These are phyloP conservation scores for Nakazawaea sp. DNA, from an alignment of 805 yeast genomes.

Conservation along the genomic window DNA sequence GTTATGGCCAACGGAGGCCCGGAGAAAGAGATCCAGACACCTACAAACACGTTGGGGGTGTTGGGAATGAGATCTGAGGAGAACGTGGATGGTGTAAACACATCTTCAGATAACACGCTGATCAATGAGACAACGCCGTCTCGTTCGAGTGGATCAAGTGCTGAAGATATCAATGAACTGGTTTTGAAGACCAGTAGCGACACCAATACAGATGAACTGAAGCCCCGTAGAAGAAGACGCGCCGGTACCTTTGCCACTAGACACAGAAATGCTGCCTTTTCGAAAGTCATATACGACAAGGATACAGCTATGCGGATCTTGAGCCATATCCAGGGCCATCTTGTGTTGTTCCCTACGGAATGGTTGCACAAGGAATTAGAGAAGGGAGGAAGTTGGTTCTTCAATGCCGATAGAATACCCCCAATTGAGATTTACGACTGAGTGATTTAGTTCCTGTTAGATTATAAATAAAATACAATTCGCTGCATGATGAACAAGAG, in stretches of 20 bases:
- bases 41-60: constrained; percentile 1
- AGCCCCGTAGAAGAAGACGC: constrained; percentile 3
- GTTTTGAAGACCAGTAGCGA: no score
- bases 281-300: constrained; percentile 37
- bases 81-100: neutral
- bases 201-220: neutral
- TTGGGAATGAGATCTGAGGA: constrained; percentile 2
- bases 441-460: no score
- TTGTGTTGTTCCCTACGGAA: constrained; percentile 87
- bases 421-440: constrained; percentile 91
- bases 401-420: constrained; percentile 86
- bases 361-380: constrained; percentile 88
- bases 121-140: neutral
- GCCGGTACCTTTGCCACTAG: constrained; percentile 7
- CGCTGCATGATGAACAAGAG: no score
- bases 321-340: constrained; percentile 71
- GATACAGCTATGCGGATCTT: constrained; percentile 72
- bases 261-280: constrained; percentile 5
- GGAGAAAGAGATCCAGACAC: neutral
- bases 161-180: neutral
- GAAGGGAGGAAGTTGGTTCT: constrained; percentile 84
- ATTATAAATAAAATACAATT: no score
- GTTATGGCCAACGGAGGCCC: constrained; percentile 5
- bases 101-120: neutral
- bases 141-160: neutral